Base-by-base conservation (phyloP, 164 flowering plant species). In the Stephania yunnanensis region DNA sequence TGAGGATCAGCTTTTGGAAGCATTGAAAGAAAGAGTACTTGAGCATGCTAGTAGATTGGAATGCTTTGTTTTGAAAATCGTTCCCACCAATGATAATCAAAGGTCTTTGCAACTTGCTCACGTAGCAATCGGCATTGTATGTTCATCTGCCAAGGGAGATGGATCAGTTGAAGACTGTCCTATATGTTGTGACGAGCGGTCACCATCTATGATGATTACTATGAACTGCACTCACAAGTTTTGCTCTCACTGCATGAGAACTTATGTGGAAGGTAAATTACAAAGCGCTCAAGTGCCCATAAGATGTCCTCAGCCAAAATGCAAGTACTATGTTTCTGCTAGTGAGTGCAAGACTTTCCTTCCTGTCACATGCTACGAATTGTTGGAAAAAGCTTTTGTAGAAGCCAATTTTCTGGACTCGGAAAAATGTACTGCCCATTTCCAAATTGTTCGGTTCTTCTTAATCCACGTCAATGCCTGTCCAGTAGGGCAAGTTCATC, bases 201-300 rank as follows among this genome's bases (percentile, higher is more conserved):
- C 81, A 63, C 78, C 84, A 8, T 72, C 81, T 10, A 87, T 90
- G 94, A 85, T 89, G 88, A 77, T 90, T 69, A 85, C 72, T 1
- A 76, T 94, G 84, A 90, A 88, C 72, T 94, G 98, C 72, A 87
- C 89, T 45, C 98, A 94, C 84, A 89, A 84, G 72, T 92, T 94
- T 81, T 94, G 98, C 80, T 89, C 93, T 10, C 88, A 81, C 72
- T 94, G 98, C 73, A 84, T 92, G 92, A 90, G 85, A 82, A 85
- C 84, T 1, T 91, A 94, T 72, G 89, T 90, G 48, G 88, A 91
- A 70, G 87, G 83, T 63, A 90, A 87, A 80, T 74, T 94, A 45
- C 83, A 85, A 67, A 80, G 90, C 9, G 78, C 82, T 76, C 92
- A 88, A 80, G 88, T 92, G 25, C 98, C 98, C 13, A 86, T 94